Conservation (phyloP, 768 basidiomycete genomes). For the Cyclocybe aegerita region DNA sequence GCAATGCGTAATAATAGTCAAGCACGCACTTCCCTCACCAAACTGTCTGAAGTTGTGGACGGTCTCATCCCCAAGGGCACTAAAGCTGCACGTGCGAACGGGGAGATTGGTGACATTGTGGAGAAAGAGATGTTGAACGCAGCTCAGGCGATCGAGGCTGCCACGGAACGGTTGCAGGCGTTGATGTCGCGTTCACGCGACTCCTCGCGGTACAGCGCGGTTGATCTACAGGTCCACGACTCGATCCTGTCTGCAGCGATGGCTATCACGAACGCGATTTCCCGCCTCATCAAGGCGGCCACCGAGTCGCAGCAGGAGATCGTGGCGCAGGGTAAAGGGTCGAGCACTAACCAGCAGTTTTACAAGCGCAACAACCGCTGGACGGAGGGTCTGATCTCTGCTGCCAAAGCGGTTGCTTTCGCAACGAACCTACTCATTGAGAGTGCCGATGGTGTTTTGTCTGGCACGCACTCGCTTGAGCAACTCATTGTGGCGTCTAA, state of each 20-base stretch:
- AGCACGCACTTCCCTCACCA: conserved; percentile 75
- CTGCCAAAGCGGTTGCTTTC: conserved; percentile 96
- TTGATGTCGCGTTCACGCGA: conserved; percentile 92
- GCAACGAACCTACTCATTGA: conserved; percentile 96
- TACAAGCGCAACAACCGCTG: conserved; percentile 99
- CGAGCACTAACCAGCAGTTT: conserved; percentile 91
- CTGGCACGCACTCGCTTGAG: conserved; percentile 94
- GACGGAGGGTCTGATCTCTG: conserved; percentile 98
- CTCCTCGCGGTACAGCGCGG: conserved; percentile 80
- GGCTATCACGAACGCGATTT: conserved; percentile 95
- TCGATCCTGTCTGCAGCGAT: conserved; percentile 92
- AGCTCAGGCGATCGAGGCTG: conserved; percentile 89
- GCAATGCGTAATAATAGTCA: conserved; percentile 90
- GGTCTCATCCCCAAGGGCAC: conserved; percentile 80
- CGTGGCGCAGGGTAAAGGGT: conserved; percentile 91
- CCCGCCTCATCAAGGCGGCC: conserved; percentile 91
- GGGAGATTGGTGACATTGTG: conserved; percentile 94
- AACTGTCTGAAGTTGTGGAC: conserved; percentile 87
- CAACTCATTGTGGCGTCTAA: conserved; percentile 99
- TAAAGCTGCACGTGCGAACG: conserved; percentile 75
- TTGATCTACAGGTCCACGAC: conserved; percentile 97
- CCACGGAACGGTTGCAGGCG: conserved; percentile 85
- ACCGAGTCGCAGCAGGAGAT: conserved; percentile 99
- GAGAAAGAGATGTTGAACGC: conserved; percentile 96
- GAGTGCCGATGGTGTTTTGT: conserved; percentile 95